Conservation (phyloP, 495 filamentous ascomycete genomes). For the Hypoxylon trugodes region DNA sequence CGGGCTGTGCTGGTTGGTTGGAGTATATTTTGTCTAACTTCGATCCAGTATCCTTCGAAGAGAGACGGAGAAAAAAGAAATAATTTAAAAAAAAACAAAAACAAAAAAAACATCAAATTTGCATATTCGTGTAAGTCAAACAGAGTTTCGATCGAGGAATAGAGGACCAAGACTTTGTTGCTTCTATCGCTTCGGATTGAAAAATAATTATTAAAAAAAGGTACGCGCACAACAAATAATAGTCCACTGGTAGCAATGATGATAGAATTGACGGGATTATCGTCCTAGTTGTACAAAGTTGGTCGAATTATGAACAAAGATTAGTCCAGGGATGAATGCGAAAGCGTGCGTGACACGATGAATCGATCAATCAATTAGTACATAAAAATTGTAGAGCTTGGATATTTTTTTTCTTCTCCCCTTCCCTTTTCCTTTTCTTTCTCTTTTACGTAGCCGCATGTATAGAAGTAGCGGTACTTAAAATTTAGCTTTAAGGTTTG, state of each 20-base stretch:
- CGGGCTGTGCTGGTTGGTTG: constrained; percentile 13
- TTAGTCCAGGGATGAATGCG: constrained; percentile 40
- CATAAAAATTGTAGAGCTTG: constrained; percentile 5
- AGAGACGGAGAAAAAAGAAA: constrained; percentile 10
- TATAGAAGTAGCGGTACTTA: constrained; percentile 1
- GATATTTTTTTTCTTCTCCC: constrained; percentile 13
- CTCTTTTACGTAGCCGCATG: constrained; percentile 5
- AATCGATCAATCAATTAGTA: constrained; percentile 20
- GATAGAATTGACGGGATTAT: constrained; percentile 28
- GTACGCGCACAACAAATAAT: constrained; percentile 16
- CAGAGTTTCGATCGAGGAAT: not conserved
- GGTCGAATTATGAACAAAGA: constrained; percentile 39
- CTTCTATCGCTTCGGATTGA: not conserved
- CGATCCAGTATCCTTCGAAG: constrained; percentile 3
- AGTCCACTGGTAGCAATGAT: not conserved
- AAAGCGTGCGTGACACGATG: constrained; percentile 36
- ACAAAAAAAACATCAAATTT: constrained; percentile 15
- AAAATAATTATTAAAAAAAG: not conserved
- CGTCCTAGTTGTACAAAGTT: constrained; percentile 25
- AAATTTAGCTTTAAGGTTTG: not conserved
- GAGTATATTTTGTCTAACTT: constrained; percentile 14
- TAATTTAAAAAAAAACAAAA: too few relatives aligned
- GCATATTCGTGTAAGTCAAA: constrained; percentile 3
- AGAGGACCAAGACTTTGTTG: not conserved
- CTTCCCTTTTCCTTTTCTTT: not conserved